A percentile compares a stretch with the other conserved stretches of the same genome.
Evolutionary conservation across 371 early-diverging fungal genomes (phyloP).

Genomic region (Homolaphlyctis polyrhiza): DNA sequence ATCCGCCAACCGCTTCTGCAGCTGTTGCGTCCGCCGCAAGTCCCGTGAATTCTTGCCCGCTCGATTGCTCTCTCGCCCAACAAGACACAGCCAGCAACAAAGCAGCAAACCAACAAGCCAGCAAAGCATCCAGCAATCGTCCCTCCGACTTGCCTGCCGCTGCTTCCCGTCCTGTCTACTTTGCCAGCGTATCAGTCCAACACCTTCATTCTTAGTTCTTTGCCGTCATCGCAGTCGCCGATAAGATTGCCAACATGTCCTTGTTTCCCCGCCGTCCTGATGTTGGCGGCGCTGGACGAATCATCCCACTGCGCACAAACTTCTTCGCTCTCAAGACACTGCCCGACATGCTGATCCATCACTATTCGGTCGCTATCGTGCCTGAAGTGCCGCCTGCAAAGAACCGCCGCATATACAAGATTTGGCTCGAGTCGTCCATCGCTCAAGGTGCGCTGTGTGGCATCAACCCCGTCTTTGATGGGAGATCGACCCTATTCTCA

Average conservation of each 20-base stretch:
- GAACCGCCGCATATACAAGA: constrained; percentile 37
- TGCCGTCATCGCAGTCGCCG: no score
- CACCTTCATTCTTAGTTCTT: no score
- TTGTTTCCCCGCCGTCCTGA: constrained; percentile 30
- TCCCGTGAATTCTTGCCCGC: no score
- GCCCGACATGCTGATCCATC: constrained; percentile 35
- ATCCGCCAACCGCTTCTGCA: no score
- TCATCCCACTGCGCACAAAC: constrained; percentile 42
- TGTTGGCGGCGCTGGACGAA: constrained; percentile 30
- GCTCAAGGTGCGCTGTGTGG: background rate
- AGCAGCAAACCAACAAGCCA: no score
- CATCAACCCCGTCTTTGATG: constrained; percentile 55
- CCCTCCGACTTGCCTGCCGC: no score
- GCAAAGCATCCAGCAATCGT: no score
- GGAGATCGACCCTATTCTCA: constrained; percentile 56
- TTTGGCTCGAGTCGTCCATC: constrained; percentile 32
- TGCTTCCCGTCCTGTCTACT: no score
- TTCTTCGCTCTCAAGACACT: constrained; percentile 43
- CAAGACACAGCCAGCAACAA: no score
- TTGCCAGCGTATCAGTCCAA: no score
- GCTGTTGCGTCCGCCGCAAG: no score
- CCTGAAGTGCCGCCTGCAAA: constrained; percentile 50
- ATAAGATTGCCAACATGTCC: background rate
- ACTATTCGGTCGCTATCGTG: constrained; percentile 39
- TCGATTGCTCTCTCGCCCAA: no score